phyloP scores from a whole-genome alignment of 2,329 filamentous ascomycete genomes.

The Aspergillus sp. region DNA sequence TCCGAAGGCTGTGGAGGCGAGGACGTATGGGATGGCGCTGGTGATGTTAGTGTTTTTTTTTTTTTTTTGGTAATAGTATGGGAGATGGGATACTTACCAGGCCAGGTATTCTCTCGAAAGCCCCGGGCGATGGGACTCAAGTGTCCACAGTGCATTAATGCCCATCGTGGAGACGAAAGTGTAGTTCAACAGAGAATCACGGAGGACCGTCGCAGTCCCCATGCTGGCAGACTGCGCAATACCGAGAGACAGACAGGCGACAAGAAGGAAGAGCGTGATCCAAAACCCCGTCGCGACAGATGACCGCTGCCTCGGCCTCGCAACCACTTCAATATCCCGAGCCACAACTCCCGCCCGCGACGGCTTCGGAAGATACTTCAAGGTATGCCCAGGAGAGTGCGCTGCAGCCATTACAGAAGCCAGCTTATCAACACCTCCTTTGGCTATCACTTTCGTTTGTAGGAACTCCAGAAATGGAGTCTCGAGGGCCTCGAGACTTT shows the following conservation, averaged over 20 bases:
- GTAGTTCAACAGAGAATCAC: neutral
- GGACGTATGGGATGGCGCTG: slow-evolving; percentile 5
- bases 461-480: slow-evolving; percentile 4
- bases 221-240: no score
- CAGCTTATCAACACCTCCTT: neutral
- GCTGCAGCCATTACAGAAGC: neutral
- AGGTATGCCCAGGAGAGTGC: neutral
- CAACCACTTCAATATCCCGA: neutral
- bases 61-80: neutral
- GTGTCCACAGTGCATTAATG: slow-evolving; percentile 2
- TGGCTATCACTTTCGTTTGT: neutral
- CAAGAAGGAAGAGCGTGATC: neutral
- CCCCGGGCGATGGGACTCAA: slow-evolving; percentile 3
- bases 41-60: neutral
- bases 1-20: slow-evolving; percentile 1
- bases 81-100: neutral
- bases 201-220: no score
- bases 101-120: neutral
- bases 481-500: slow-evolving; percentile 5
- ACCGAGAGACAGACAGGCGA: no score
- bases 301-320: neutral
- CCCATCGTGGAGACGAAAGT: neutral
- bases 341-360: neutral
- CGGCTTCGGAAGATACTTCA: slow-evolving; percentile 1
- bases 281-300: neutral